Evolutionary conservation across 306 rosid genomes (phyloP).

Genomic region (Sicyos edulis): DNA sequence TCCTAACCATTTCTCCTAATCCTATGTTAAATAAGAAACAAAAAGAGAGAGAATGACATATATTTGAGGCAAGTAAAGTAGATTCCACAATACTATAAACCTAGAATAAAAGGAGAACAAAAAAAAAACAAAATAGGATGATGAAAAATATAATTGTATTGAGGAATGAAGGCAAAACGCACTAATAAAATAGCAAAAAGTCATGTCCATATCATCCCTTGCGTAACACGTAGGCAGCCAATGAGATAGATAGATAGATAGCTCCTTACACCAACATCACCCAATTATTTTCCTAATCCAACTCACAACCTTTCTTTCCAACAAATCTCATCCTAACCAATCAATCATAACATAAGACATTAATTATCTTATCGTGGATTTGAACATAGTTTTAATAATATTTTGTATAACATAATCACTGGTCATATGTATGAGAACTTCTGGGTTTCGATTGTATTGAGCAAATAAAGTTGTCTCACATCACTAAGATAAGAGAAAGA

Average conservation of each 20-base stretch:
- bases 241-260: not conserved
- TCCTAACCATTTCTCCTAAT: too few relatives aligned
- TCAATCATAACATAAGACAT: too few relatives aligned
- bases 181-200: slow-evolving; percentile 4
- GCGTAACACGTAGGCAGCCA: slow-evolving; percentile 18
- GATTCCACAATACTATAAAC: slow-evolving; percentile 1
- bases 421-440: too few relatives aligned
- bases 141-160: slow-evolving; percentile 3
- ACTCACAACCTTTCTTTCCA: not conserved
- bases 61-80: not conserved
- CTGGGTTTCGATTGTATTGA: too few relatives aligned
- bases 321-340: too few relatives aligned
- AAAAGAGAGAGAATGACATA: too few relatives aligned
- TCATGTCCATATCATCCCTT: slow-evolving; percentile 11
- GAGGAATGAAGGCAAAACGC: slow-evolving; percentile 14
- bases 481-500: too few relatives aligned
- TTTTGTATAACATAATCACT: too few relatives aligned
- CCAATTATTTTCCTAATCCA: slow-evolving; percentile 4
- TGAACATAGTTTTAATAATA: too few relatives aligned
- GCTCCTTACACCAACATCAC: not conserved
- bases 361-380: too few relatives aligned
- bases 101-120: not conserved
- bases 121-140: not conserved
- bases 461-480: too few relatives aligned
- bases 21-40: too few relatives aligned